Conservation (phyloP, 2,329 filamentous ascomycete species). For the Apiospora hydei region DNA sequence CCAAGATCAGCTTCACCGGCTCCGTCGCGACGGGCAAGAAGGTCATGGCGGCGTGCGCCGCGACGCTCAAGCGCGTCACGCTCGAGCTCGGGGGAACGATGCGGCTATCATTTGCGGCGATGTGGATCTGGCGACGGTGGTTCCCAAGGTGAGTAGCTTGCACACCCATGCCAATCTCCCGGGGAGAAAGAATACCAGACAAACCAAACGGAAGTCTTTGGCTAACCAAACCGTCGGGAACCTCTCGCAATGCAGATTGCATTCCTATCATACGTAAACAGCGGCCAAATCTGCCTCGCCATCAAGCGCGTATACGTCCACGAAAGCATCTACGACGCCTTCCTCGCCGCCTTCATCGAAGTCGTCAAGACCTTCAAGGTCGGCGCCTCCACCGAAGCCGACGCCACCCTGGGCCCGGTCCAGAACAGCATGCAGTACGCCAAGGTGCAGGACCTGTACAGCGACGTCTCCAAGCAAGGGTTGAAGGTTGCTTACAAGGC, state of each 20-base stretch:
- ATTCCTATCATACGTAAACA: conserved; percentile 18
- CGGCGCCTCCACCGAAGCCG: conserved; percentile 38
- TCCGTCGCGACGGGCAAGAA: conserved; percentile 62
- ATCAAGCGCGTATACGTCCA: conserved; percentile 64
- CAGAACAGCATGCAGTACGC: conserved; percentile 70
- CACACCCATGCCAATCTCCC: too few relatives aligned
- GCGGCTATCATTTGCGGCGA: conserved; percentile 59
- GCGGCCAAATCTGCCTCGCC: conserved; percentile 53
- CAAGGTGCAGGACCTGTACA: conserved; percentile 53
- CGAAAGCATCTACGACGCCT: conserved; percentile 61
- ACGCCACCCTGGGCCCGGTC: conserved; percentile 59
- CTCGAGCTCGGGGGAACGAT: conserved; percentile 65
- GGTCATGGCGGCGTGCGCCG: conserved; percentile 58
- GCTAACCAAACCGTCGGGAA: neutral
- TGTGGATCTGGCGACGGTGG: conserved; percentile 46
- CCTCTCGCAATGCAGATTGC: conserved; percentile 1
- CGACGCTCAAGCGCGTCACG: conserved; percentile 61
- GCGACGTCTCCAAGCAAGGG: conserved; percentile 54
- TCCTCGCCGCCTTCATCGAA: conserved; percentile 49
- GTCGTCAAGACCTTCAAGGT: conserved; percentile 29
- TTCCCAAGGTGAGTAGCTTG: conserved; percentile 13
- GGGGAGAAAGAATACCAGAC: neutral
- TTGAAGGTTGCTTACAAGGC: conserved; percentile 52
- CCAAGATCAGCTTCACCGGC: conserved; percentile 68
- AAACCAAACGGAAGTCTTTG: neutral